Conservation (phyloP, 306 rosid species). For the Alnus rubra region DNA sequence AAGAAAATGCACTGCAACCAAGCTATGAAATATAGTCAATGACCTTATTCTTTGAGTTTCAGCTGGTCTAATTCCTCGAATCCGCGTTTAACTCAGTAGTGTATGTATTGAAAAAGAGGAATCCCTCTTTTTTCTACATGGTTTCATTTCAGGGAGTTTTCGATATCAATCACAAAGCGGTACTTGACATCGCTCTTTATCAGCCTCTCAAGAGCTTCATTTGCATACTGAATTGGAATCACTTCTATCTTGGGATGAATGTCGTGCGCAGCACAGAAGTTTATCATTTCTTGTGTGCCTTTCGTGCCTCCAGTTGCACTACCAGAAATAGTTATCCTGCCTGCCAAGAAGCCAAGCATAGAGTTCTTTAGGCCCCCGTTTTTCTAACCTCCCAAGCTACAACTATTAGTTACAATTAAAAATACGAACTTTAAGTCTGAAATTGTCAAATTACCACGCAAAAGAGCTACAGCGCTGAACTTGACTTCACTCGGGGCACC, state of each 20-base stretch:
- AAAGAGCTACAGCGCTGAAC: constrained; percentile 61
- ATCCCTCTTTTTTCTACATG: constrained; percentile 5
- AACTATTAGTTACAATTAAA: not conserved
- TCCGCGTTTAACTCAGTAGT: not conserved
- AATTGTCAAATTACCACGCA: constrained; percentile 45
- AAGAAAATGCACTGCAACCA: not conserved
- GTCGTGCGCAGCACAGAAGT: constrained; percentile 65
- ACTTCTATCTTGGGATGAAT: constrained; percentile 73
- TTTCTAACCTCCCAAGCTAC: not conserved
- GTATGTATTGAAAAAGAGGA: not conserved
- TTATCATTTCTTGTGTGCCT: constrained; percentile 68
- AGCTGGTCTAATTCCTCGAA: not conserved
- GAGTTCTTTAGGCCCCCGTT: not conserved
- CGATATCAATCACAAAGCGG: constrained; percentile 83
- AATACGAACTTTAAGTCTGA: not conserved
- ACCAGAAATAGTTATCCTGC: constrained; percentile 60
- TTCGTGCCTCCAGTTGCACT: constrained; percentile 66
- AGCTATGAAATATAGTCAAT: not conserved
- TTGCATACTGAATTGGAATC: constrained; percentile 69
- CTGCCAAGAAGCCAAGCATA: constrained; percentile 42
- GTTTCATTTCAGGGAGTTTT: constrained; percentile 54
- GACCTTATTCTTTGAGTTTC: not conserved
- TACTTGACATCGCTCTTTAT: constrained; percentile 66
- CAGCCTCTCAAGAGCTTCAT: constrained; percentile 87
- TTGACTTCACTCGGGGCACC: constrained; percentile 82